Evolutionary conservation across 2,329 filamentous ascomycete species (phyloP), one percentile per base, ranked within the genome.

Genomic region (Pseudogymnoascus pannorum): DNA sequence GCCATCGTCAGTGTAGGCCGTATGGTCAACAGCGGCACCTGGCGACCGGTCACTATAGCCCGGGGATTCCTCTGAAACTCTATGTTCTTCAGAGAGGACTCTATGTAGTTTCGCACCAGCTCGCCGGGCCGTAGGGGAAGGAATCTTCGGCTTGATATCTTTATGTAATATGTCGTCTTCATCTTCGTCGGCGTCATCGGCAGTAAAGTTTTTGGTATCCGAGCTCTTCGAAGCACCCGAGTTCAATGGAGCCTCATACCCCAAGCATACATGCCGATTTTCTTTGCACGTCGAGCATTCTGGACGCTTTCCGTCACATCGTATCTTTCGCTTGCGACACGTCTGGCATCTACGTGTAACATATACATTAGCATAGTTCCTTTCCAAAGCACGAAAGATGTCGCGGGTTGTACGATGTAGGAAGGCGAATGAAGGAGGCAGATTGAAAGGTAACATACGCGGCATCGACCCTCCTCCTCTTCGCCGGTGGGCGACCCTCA

Each of bases 401-500:
- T 38, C 29, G 48, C 18, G 48, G 48, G 48, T 54, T 54, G 48
- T 54, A 54, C 48, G 35, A 57, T 24, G 16, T 35, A 58, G 59
- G 48, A 60, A 59, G 31, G 58, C 35, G 48, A 57, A 64, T 59
- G 29, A 60, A 54, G 60, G 22, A 40, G 57, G 66, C 61, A 61
- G 64, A 44, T 60, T 63, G n/a, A 63, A 61, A 64, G 61, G 61
- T 62, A 48, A 81, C 86, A 74, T 80, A 89, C 84, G 89, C 89
- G 69, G 89, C 87, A 75, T 87, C 91, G 70, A 93, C 89, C 68
- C 89, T 81, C 71, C 89, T 82, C 68, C 89, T 81, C 75, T 92
- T 93, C 24, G 87, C 87, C 64, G 89, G 88, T 57, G 89, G 89
- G 66, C 90, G 87, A 64, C 89, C 89, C 75, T 92, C 88, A 69